Conservation (phyloP, 495 filamentous ascomycete species). For the Penicillium soppii region DNA sequence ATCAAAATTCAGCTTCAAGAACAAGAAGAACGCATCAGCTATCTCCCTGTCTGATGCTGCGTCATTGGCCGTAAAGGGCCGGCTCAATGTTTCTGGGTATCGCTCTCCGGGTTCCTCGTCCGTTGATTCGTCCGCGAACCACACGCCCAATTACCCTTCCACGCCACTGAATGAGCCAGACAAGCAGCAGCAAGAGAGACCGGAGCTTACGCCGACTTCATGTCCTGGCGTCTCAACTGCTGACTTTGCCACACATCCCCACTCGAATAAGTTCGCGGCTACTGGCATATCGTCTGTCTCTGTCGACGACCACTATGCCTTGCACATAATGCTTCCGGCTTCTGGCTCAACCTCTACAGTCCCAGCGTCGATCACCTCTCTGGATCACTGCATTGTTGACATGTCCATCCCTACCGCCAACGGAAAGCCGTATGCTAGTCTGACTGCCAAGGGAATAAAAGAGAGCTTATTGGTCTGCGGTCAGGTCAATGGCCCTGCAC, state of each 20-base stretch:
- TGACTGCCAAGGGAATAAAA: conserved; percentile 69
- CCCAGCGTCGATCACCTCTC: conserved; percentile 69
- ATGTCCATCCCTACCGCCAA: conserved; percentile 65
- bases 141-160: conserved; percentile 52
- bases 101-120: conserved; percentile 45
- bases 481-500: conserved; percentile 72
- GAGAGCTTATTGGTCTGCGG: conserved; percentile 73
- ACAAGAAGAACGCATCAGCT: conserved; percentile 55
- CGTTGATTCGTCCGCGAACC: conserved; percentile 47
- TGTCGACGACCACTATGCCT: conserved; percentile 58
- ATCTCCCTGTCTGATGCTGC: conserved; percentile 58
- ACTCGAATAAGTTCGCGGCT: conserved; percentile 29
- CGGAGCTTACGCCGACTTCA: conserved; percentile 41
- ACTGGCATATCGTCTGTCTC: conserved; percentile 52
- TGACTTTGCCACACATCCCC: conserved; percentile 14
- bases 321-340: conserved; percentile 69
- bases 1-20: conserved; percentile 74
- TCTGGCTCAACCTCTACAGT: conserved; percentile 65
- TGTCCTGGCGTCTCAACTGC: conserved; percentile 22
- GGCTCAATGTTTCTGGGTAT: conserved; percentile 44
- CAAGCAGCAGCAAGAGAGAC: conserved; percentile 31
- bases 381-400: conserved; percentile 74
- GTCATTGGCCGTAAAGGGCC: conserved; percentile 47
- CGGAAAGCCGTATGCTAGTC: conserved; percentile 66
- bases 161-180: conserved; percentile 51